These are phyloP conservation scores for Trichoderma brevicompactum DNA, from an alignment of 2,329 filamentous ascomycete species.

Conservation along the genomic window DNA sequence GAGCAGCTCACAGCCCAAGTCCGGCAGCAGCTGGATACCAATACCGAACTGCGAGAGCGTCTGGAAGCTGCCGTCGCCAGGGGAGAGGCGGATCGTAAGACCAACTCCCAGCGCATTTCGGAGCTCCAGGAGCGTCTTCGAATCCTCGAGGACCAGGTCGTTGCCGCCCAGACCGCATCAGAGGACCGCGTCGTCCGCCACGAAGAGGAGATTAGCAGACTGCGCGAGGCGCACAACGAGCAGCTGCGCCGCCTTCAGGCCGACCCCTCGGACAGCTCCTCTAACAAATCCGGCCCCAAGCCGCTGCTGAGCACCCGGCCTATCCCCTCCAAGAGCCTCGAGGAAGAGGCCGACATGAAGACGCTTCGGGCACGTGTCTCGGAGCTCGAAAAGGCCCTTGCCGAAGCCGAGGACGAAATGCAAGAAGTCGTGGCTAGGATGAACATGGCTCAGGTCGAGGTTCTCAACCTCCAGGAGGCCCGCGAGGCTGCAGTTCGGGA, in stretches of 20 bases:
- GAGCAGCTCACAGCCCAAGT: conserved; percentile 81
- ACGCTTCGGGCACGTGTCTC: conserved; percentile 76
- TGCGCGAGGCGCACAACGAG: conserved; percentile 76
- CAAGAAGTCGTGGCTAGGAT: conserved; percentile 79
- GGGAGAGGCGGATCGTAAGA: conserved; percentile 81
- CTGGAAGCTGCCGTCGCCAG: conserved; percentile 79
- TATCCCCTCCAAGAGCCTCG: conserved; percentile 67
- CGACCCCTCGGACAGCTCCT: conserved; percentile 44
- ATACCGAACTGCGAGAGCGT: conserved; percentile 73
- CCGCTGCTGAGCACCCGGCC: conserved; percentile 43
- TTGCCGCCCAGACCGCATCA: conserved; percentile 80
- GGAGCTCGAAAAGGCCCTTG: conserved; percentile 78
- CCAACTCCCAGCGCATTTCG: conserved; percentile 81
- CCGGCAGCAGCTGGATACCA: conserved; percentile 76
- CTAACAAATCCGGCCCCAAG: conserved; percentile 37
- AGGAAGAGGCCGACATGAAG: conserved; percentile 74
- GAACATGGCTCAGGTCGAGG: conserved; percentile 81
- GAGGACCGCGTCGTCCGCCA: conserved; percentile 83
- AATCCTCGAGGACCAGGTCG: conserved; percentile 79
- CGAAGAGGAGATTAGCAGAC: conserved; percentile 77
- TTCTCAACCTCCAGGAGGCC: conserved; percentile 76
- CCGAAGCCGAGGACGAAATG: conserved; percentile 71
- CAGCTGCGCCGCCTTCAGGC: conserved; percentile 79
- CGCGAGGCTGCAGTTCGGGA: conserved; percentile 74
- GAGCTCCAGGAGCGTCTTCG: conserved; percentile 81